Conservation (phyloP, 768 basidiomycete species). For the Neoboletus brunneissimus region DNA sequence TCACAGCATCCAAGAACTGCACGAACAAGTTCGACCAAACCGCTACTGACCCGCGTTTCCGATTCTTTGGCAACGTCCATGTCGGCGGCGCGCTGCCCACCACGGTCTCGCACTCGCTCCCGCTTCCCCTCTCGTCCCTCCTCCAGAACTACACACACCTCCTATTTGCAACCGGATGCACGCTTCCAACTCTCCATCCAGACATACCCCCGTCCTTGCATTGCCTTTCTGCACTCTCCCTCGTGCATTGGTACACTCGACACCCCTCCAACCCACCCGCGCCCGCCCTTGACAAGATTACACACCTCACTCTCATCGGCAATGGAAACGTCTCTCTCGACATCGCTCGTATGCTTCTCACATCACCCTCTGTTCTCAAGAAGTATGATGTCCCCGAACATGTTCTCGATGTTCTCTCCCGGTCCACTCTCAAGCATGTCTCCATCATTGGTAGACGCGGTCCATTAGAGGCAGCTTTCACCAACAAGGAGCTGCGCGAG, state of each 20-base stretch:
- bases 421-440: slow-evolving; percentile 68
- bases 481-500: slow-evolving; percentile 90
- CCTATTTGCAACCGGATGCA: slow-evolving; percentile 83
- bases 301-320: slow-evolving; percentile 83
- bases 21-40: slow-evolving; percentile 89
- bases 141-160: slow-evolving; percentile 78
- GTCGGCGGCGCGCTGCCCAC: slow-evolving; percentile 38
- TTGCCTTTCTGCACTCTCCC: slow-evolving; percentile 70
- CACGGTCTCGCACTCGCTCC: slow-evolving; percentile 50
- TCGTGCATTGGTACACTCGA: slow-evolving; percentile 97
- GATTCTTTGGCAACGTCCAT: slow-evolving; percentile 91
- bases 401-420: slow-evolving; percentile 65
- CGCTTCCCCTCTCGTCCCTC: slow-evolving; percentile 59
- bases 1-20: slow-evolving; percentile 68
- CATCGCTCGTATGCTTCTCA: slow-evolving; percentile 85
- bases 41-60: slow-evolving; percentile 75
- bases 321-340: slow-evolving; percentile 96
- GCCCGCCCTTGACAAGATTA: slow-evolving; percentile 59
- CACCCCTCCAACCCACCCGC: slow-evolving; percentile 70
- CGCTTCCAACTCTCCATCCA: slow-evolving; percentile 58
- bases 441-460: slow-evolving; percentile 85
- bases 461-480: slow-evolving; percentile 85
- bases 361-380: slow-evolving; percentile 55
- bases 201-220: slow-evolving; percentile 45
- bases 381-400: slow-evolving; percentile 75